Evolutionary conservation across 1,284 basidiomycete species (phyloP), one percentile per base, ranked within the genome.

Genomic region (Inonotus hispidus): DNA sequence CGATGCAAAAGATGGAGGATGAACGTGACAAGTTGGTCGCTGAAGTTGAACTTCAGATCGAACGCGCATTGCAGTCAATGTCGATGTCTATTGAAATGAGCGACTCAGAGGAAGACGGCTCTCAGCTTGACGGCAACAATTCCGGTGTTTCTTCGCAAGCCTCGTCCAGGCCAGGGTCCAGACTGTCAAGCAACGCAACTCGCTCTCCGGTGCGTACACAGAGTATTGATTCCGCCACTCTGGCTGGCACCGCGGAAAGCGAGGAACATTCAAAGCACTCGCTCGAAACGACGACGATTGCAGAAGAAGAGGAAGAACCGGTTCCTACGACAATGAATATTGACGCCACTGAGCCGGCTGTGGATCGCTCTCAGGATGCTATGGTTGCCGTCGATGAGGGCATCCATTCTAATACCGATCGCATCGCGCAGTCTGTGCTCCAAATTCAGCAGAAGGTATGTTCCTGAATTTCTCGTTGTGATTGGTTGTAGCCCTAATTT

Each of bases 41-140:
- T 13, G 90, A 92, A 73, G 90, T 93, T 25, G 90, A 93, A 71
- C 88, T 88, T 27, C 90, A 93, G 74, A 93, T 93, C 68, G 90
- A 92, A 71, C 80, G 87, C 61, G 90, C 91, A 2, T 77, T 93
- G 53, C 86, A 82, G 32, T 89, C 87, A 19, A 93, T 93, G 89
- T 84, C 88, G 16, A 85, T 92, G 61, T 87, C 86, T 62, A 76
- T 89, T 59, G 86, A 88, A 58, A 87, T 87, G 60, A 87, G 85
- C 16, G 88, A 91, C 66, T 87, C 85, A 60, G 79, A 79, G 27
- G 62, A 54, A 39, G 60, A 49, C 2, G 61, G 56, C 2, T 61
- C 59, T 6, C 59, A 64, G 19, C 25, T 45, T 49, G 62, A 52
- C 14, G 58, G 46, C 1, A 32, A 50, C 32, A 38, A 52, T 25